phyloP scores from a whole-genome alignment of 192 early-diverging fungal genomes.

The Spizellomyces punctatus region DNA sequence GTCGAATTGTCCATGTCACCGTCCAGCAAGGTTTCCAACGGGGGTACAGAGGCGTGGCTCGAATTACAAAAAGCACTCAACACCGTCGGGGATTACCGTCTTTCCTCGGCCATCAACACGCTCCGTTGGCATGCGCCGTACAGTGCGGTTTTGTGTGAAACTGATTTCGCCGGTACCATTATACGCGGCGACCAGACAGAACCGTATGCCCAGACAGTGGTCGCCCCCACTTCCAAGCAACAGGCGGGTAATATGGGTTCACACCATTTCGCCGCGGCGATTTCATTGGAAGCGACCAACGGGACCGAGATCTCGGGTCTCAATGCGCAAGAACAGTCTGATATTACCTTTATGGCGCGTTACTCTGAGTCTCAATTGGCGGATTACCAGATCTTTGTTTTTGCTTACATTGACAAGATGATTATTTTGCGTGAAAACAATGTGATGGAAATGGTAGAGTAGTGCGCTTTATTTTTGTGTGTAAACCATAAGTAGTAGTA shows the following conservation, averaged over 20 bases:
- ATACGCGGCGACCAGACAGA: neutral
- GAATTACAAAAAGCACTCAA: conserved; percentile 7
- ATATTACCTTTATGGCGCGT: neutral
- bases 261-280: neutral
- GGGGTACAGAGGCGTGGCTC: neutral
- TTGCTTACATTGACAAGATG: conserved; percentile 2
- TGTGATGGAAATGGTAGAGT: neutral
- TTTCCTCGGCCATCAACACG: neutral
- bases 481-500: neutral
- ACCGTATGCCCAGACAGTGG: neutral
- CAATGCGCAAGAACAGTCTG: conserved; percentile 4
- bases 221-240: neutral
- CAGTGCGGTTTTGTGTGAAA: too few species aligned
- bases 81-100: conserved; percentile 3
- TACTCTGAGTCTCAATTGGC: neutral
- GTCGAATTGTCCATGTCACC: neutral
- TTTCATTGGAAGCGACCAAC: neutral
- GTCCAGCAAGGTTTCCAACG: neutral
- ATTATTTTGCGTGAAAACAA: conserved; percentile 4
- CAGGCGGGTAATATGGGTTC: neutral
- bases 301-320: conserved; percentile 1
- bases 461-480: neutral
- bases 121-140: neutral
- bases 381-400: neutral
- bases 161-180: too few species aligned